These are phyloP conservation scores for Clarireedia hainanense DNA, from an alignment of 2,329 filamentous ascomycete genomes.

Conservation along the genomic window DNA sequence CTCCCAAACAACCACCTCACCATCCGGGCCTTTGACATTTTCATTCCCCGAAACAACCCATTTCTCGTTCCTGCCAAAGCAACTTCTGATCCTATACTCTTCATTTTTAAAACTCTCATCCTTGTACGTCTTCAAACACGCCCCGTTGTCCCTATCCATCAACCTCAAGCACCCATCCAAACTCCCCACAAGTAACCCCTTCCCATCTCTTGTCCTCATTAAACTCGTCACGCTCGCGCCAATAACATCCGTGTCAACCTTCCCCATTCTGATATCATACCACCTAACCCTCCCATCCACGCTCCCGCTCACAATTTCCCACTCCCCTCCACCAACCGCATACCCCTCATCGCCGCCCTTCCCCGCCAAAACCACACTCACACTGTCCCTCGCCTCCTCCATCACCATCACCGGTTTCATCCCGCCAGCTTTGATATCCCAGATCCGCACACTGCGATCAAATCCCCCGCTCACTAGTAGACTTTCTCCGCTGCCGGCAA, in stretches of 20 bases:
- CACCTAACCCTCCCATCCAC: slow-evolving; percentile 75
- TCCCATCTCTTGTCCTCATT: slow-evolving; percentile 60
- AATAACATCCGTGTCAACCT: slow-evolving; percentile 62
- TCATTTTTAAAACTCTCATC: slow-evolving; percentile 38
- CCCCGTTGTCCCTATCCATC: slow-evolving; percentile 71
- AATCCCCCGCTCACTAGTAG: slow-evolving; percentile 68
- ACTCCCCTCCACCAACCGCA: slow-evolving; percentile 51
- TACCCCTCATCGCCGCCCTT: slow-evolving; percentile 53
- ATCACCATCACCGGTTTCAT: slow-evolving; percentile 65
- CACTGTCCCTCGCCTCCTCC: slow-evolving; percentile 62
- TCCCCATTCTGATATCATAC: slow-evolving; percentile 78
- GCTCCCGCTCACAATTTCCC: slow-evolving; percentile 64
- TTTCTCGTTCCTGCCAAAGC: slow-evolving; percentile 66
- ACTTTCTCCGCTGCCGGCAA: slow-evolving; percentile 67
- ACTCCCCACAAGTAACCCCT: slow-evolving; percentile 64
- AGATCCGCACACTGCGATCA: slow-evolving; percentile 68
- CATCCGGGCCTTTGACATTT: slow-evolving; percentile 23
- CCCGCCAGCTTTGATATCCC: slow-evolving; percentile 50
- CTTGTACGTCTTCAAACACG: slow-evolving; percentile 64
- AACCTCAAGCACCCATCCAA: slow-evolving; percentile 72
- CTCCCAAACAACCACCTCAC: slow-evolving; percentile 67
- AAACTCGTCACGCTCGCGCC: slow-evolving; percentile 69
- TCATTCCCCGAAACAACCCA: slow-evolving; percentile 79
- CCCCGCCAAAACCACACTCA: slow-evolving; percentile 36
- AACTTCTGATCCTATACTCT: slow-evolving; percentile 27